Base-by-base conservation (phyloP, 345 rosid species). In the Brassica nigra region DNA sequence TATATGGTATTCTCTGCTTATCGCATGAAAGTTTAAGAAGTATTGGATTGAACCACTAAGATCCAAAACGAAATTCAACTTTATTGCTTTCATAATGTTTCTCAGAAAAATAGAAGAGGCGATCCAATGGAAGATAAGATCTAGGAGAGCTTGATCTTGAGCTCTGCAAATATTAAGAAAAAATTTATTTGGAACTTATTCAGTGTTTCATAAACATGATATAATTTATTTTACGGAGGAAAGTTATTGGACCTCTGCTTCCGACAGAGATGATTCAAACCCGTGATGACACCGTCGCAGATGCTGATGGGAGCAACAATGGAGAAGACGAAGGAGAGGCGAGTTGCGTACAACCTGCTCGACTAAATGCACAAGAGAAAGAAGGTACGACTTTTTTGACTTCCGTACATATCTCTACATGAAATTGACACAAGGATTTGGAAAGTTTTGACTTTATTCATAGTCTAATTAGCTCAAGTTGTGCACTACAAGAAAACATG, bases 161-260 rank as follows among this genome's bases (percentile, higher is more conserved):
- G 27, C 27, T 23, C 27, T 23, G 27, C 27, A 23, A 23, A 23
- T 23, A 23, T 23, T 23, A 23, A 23, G 27, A 23, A 23, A 23
- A 23, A 23, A 23, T 23, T 23, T 23, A 23, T 23, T 23, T 23
- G 27, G 27, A 23, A 1, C 27, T 23, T 23, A 23, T 23, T 23
- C 27, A 23, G 27, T 23, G 27, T 23, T 23, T 23, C 27, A 23
- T 23, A 23, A 23, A 23, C 27, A 23, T 23, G 27, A 23, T 23
- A 23, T 23, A 23, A 23, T 23, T 23, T 23, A 23, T 23, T 23
- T 23, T 23, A 18, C 86, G 89, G n/a, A 75, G 86, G 70, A 79
- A 85, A 63, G 28, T 88, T 0, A 85, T 89, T 15, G 97, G 96
- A 29, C 97, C 97, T n/a, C 62, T 88, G 76, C 78, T 86, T 80